Conservation (phyloP, 148 eudicot species). For the Rhododendron vialii region DNA sequence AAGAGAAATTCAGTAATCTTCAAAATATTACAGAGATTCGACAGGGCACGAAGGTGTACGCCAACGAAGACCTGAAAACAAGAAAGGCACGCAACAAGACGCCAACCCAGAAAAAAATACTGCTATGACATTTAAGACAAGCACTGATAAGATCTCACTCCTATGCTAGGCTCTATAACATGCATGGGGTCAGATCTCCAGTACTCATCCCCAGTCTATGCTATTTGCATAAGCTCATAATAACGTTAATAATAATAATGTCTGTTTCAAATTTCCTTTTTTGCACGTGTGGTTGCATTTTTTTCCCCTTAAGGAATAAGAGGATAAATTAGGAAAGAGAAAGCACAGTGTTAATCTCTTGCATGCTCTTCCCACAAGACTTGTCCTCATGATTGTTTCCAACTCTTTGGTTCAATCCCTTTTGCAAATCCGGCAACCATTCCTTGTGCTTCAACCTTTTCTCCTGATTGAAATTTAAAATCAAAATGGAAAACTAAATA, state of each 20-base stretch:
- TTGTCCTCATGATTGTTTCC: slow-evolving; percentile 9
- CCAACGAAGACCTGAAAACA: too few species aligned
- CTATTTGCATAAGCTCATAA: neutral
- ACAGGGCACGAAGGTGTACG: too few species aligned
- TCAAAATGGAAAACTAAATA: neutral
- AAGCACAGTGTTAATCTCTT: slow-evolving; percentile 39
- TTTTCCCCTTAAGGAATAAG: slow-evolving; percentile 13
- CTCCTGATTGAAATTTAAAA: slow-evolving; percentile 16
- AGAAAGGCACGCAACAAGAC: too few species aligned
- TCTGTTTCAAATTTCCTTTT: neutral
- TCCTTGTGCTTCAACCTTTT: slow-evolving; percentile 22
- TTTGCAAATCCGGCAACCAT: slow-evolving; percentile 37
- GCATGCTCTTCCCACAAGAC: slow-evolving; percentile 1
- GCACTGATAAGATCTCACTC: slow-evolving; percentile 45
- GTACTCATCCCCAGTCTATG: slow-evolving; percentile 32
- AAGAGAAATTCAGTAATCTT: too few species aligned
- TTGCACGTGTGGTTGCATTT: neutral
- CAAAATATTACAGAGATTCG: too few species aligned
- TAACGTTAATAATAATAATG: neutral
- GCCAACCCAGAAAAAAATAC: too few species aligned
- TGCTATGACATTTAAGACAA: slow-evolving; percentile 12
- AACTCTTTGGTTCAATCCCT: slow-evolving; percentile 26
- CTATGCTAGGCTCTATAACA: slow-evolving; percentile 8
- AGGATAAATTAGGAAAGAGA: slow-evolving; percentile 35
- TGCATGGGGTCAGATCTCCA: slow-evolving; percentile 40